These are phyloP conservation scores for Aureobasidium uvarum DNA, from an alignment of 2,329 filamentous ascomycete species.

Conservation along the genomic window DNA sequence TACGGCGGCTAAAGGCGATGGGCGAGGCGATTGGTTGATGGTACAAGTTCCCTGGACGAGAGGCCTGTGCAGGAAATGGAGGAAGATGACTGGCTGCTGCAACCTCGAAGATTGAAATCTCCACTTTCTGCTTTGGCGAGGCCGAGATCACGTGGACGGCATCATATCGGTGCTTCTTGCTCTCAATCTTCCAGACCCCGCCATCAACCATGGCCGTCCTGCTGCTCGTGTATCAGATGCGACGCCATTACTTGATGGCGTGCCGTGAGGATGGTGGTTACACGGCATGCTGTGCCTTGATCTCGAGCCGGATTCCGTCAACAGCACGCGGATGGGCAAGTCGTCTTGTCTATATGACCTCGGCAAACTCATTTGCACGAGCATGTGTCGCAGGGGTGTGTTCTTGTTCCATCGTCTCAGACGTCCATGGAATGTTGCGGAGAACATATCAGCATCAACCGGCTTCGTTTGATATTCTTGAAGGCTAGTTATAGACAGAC, in stretches of 20 bases:
- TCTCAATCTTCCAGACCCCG: neutral
- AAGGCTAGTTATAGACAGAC: no score
- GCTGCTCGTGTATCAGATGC: neutral
- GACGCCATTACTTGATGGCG: neutral
- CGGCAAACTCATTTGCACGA: conserved; percentile 5
- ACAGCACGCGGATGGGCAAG: conserved; percentile 2
- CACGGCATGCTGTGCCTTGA: conserved; percentile 12
- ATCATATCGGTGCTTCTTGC: neutral
- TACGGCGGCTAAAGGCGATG: conserved; percentile 21
- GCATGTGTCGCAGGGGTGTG: neutral
- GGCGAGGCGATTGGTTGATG: conserved; percentile 25
- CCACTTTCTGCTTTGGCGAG: conserved; percentile 13
- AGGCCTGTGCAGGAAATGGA: conserved; percentile 21
- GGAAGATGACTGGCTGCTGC: conserved; percentile 22
- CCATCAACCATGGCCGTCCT: neutral
- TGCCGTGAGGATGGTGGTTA: conserved; percentile 9
- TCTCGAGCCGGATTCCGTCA: neutral
- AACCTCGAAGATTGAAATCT: conserved; percentile 13
- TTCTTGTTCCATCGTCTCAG: neutral
- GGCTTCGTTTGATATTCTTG: neutral
- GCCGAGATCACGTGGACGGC: neutral
- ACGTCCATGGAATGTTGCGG: neutral
- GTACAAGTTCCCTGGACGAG: conserved; percentile 13
- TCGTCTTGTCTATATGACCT: neutral
- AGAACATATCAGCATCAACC: neutral